Evolutionary conservation across 2,329 filamentous ascomycete genomes (phyloP), one percentile per base, ranked within the genome.

Genomic region (Gremmenia infestans): DNA sequence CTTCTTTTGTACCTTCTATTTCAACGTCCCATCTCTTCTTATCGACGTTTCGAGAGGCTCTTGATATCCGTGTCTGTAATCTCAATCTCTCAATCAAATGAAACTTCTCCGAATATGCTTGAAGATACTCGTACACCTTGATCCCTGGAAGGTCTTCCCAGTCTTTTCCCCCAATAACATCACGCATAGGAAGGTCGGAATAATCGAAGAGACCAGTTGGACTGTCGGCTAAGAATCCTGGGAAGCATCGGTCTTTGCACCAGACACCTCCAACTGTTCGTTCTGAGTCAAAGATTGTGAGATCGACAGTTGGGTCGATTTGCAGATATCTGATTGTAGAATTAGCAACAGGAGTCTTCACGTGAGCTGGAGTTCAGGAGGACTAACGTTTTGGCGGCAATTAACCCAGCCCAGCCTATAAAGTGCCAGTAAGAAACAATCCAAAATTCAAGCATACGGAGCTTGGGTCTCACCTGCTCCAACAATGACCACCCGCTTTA

Each of bases 191-290:
- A 7, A 59, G 49, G 15, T 61, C 57, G 6, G 57, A 55, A 23
- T 51, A 57, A 28, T 61, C 57, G 32, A 61, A 59, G 7, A 59
- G 39, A 9, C 54, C 57, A 6, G 37, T 40, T 7, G 56, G 54
- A 19, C 48, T 51, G 23, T 61, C 56, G 25, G 52, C 50, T 11
- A 53, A 8, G 11, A 59, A 54, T 8, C 53, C 54, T 37, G 48
- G 56, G 17, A 50, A 57, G 9, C 40, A 49, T 12, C 55, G 45
- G 23, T 55, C 55, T 32, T 36, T n/a, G 39, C 46, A 43, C 58
- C 58, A 60, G 3, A 61, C 56, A 2, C 59, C 59, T 22, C 59
- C 59, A 12, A 61, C 22, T 15, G 57, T 55, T 39, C 50, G 22
- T 32, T 55, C 56, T 14, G 54, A 49, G n/a, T 59, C 56, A 37